phyloP scores from a whole-genome alignment of 164 flowering plant species.

The Stephania yunnanensis region DNA sequence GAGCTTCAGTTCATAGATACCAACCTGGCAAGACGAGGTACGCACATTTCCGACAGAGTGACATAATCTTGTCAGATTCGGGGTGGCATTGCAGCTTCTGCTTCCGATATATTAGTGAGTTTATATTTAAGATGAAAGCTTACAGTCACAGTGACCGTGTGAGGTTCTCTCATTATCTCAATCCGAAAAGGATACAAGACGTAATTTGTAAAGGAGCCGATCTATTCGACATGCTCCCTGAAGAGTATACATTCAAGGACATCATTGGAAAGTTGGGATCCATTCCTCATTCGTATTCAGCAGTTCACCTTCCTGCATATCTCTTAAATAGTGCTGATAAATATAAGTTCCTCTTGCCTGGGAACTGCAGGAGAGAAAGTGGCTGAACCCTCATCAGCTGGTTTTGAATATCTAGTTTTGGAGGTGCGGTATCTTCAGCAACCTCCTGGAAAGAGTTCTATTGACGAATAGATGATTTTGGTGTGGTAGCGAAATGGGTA shows the following conservation, averaged over 20 bases:
- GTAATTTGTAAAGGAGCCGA: constrained; percentile 64
- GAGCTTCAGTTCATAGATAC: constrained; percentile 84
- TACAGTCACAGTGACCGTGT: constrained; percentile 86
- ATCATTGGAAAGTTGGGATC: constrained; percentile 63
- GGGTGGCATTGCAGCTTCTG: constrained; percentile 98
- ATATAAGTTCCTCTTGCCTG: constrained; percentile 52
- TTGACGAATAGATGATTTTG: constrained; percentile 18
- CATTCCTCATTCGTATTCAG: constrained; percentile 50
- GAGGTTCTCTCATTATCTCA: constrained; percentile 57
- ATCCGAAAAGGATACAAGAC: constrained; percentile 61
- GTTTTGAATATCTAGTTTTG: background rate
- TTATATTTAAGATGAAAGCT: constrained; percentile 93
- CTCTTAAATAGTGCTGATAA: constrained; percentile 49
- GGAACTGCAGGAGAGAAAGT: constrained; percentile 51
- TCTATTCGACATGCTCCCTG: constrained; percentile 56
- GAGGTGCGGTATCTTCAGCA: constrained; percentile 20
- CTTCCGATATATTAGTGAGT: constrained; percentile 66
- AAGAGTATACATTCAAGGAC: constrained; percentile 55
- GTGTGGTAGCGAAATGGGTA: constrained; percentile 15
- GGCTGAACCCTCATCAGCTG: constrained; percentile 17
- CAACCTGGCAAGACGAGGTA: constrained; percentile 66
- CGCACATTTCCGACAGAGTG: constrained; percentile 79
- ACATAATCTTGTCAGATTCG: constrained; percentile 68
- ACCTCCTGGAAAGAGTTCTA: constrained; percentile 18
- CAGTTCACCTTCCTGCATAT: constrained; percentile 51